Evolutionary conservation across 164 flowering plant species (phyloP).

Genomic region (Dillenia suffruticosa): DNA sequence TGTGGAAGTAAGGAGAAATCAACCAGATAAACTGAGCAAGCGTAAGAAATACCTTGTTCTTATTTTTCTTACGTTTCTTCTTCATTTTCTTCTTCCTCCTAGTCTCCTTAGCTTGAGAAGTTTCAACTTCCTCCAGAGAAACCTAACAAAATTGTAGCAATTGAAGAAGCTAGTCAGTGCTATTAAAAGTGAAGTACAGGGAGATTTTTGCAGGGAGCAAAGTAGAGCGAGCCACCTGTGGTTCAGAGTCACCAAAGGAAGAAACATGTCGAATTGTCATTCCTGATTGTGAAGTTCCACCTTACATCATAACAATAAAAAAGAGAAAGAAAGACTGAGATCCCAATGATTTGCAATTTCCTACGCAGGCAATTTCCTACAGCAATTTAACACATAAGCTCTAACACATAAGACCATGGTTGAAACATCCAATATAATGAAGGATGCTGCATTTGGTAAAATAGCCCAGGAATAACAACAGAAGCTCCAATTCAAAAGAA

Average conservation of each 20-base stretch:
- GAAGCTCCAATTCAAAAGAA: too few relatives aligned
- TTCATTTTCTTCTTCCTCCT: neutral
- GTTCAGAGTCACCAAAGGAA: conserved; percentile 49
- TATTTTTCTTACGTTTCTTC: conserved; percentile 23
- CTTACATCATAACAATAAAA: conserved; percentile 15
- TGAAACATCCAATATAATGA: too few relatives aligned
- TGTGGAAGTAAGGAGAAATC: neutral
- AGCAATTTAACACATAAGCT: neutral
- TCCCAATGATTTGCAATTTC: neutral
- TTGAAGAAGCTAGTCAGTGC: too few relatives aligned
- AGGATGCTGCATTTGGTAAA: too few relatives aligned
- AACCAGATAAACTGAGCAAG: neutral
- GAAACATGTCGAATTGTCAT: conserved; percentile 47
- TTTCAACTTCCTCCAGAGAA: conserved; percentile 23
- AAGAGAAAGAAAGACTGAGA: neutral
- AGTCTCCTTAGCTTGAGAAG: neutral
- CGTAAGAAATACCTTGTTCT: conserved; percentile 13
- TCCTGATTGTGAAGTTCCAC: conserved; percentile 46
- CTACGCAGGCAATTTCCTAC: neutral
- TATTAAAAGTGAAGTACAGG: too few relatives aligned
- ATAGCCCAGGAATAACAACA: too few relatives aligned
- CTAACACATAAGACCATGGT: neutral
- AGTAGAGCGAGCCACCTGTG: neutral
- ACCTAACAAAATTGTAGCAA: conserved; percentile 22
- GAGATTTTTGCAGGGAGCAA: neutral